phyloP scores from a whole-genome alignment of 2,329 filamentous ascomycete genomes.

The Dactylellina cionopaga region DNA sequence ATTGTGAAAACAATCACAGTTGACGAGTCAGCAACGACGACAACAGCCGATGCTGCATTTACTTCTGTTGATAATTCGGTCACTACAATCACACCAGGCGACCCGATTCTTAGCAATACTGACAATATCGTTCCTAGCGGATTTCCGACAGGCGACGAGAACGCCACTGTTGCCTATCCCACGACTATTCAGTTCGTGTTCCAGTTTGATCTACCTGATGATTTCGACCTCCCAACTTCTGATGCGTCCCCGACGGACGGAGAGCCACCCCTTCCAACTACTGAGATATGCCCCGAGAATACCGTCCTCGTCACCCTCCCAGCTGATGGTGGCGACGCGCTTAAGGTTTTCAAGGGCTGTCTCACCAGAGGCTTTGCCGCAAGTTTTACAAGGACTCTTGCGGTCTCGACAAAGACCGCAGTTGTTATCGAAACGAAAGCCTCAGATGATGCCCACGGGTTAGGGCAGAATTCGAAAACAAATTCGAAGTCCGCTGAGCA shows the following conservation, averaged over 20 bases:
- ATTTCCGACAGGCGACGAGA: neutral
- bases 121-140: constrained; percentile 34
- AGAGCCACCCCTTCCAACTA: neutral
- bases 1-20: constrained; percentile 23
- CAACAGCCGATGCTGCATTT: neutral
- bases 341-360: constrained; percentile 12
- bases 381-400: constrained; percentile 20
- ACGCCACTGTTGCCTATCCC: neutral
- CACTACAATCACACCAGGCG: constrained; percentile 24
- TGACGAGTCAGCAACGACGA: neutral
- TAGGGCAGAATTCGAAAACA: neutral
- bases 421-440: constrained; percentile 42
- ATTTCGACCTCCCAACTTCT: neutral
- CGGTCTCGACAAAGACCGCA: constrained; percentile 36
- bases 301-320: constrained; percentile 30
- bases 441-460: neutral
- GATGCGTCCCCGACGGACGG: neutral
- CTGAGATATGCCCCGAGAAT: constrained; percentile 19
- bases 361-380: neutral
- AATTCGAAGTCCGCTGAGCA: too few species aligned
- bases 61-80: constrained; percentile 1
- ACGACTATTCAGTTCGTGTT: constrained; percentile 36
- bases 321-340: neutral
- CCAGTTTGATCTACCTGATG: constrained; percentile 12
- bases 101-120: constrained; percentile 37